These are phyloP conservation scores for Kodamaea hsintzibuensis DNA, from an alignment of 805 yeast species.

Conservation along the genomic window DNA sequence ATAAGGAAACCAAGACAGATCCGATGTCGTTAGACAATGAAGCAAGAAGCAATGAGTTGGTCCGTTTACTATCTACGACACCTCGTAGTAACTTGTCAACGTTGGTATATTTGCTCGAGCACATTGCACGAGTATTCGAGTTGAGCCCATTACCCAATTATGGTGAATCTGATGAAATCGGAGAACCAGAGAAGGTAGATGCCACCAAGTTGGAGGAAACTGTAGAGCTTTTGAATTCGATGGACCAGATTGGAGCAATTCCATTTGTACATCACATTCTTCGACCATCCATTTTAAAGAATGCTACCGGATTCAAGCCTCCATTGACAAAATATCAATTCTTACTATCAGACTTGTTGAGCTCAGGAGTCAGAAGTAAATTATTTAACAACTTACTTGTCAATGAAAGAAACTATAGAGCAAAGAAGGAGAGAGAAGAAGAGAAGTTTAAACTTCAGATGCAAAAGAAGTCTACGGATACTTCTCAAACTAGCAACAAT, in stretches of 20 bases:
- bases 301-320: slow-evolving; percentile 41
- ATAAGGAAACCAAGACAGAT: slow-evolving; percentile 12
- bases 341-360: slow-evolving; percentile 31
- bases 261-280: slow-evolving; percentile 43
- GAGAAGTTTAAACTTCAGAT: slow-evolving; percentile 28
- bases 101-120: slow-evolving; percentile 36
- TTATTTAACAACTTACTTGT: slow-evolving; percentile 21
- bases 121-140: slow-evolving; percentile 26
- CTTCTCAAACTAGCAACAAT: neutral
- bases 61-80: slow-evolving; percentile 29
- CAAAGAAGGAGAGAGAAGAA: slow-evolving; percentile 27
- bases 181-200: slow-evolving; percentile 12
- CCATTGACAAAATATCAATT: slow-evolving; percentile 29
- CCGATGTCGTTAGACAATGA: slow-evolving; percentile 12
- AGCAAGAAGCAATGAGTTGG: slow-evolving; percentile 18
- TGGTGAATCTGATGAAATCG: slow-evolving; percentile 27
- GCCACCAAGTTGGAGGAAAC: slow-evolving; percentile 6
- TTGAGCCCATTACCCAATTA: slow-evolving; percentile 25
- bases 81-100: slow-evolving; percentile 44
- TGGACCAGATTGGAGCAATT: slow-evolving; percentile 37
- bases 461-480: slow-evolving; percentile 14
- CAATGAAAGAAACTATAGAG: slow-evolving; percentile 28
- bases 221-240: slow-evolving; percentile 26
- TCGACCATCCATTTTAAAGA: slow-evolving; percentile 40
- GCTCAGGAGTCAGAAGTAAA: slow-evolving; percentile 20